Evolutionary conservation across 1,139 yeast genomes (phyloP).

Genomic region (Geotrichum fermentans): DNA sequence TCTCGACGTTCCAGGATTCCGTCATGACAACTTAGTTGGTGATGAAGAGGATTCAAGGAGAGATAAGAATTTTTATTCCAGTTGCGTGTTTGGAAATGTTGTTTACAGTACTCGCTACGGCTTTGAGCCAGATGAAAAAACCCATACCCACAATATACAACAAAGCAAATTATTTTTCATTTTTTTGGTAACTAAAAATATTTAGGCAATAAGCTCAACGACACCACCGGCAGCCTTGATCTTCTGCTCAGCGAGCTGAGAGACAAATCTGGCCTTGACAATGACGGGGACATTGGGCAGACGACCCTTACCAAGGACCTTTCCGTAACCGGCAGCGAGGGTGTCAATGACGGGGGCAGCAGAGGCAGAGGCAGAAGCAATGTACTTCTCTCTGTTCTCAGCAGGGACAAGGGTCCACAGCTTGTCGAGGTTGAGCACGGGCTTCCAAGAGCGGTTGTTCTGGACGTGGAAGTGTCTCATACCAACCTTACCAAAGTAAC

Average conservation of each 20-base stretch:
- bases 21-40: conserved; percentile 32
- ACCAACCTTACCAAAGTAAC: conserved; percentile 99
- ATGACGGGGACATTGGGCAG: conserved; percentile 97
- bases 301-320: conserved; percentile 99
- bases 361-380: conserved; percentile 75
- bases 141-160: too few species aligned
- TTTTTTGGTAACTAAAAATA: conserved; percentile 16
- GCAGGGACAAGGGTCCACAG: conserved; percentile 96
- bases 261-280: conserved; percentile 98
- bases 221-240: conserved; percentile 99
- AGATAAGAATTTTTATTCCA: too few species aligned
- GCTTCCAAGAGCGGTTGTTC: conserved; percentile 94
- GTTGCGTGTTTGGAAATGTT: too few species aligned
- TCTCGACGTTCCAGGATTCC: conserved; percentile 17
- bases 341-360: conserved; percentile 99
- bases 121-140: too few species aligned
- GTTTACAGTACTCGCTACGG: too few species aligned
- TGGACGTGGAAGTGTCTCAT: conserved; percentile 99
- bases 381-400: conserved; percentile 92
- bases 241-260: conserved; percentile 99
- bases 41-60: too few species aligned
- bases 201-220: conserved; percentile 96
- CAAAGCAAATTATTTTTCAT: background rate
- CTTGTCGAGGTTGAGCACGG: conserved; percentile 96
- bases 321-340: conserved; percentile 99